phyloP scores from a whole-genome alignment of 495 filamentous ascomycete genomes.

The Lindgomyces ingoldianus region DNA sequence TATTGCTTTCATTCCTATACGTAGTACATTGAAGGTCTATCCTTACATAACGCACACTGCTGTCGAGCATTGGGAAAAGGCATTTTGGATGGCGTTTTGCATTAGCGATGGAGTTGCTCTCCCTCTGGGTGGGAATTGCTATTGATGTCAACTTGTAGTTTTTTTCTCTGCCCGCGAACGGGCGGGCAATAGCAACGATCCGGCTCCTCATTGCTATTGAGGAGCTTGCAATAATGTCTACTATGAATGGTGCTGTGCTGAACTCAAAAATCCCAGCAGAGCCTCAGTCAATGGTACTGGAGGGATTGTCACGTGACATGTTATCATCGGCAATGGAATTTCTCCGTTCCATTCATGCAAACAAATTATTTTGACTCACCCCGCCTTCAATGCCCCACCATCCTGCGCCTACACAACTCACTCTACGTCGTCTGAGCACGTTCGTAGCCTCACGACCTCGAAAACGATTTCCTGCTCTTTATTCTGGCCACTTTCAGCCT shows the following conservation, averaged over 20 bases:
- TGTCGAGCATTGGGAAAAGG: constrained; percentile 2
- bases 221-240: no score
- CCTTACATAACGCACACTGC: constrained; percentile 1
- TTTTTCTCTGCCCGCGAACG: constrained; percentile 8
- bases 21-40: not conserved
- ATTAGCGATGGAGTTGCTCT: constrained; percentile 27
- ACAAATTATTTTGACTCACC: constrained; percentile 30
- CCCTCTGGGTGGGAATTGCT: not conserved
- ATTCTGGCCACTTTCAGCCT: constrained; percentile 1
- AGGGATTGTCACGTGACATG: not conserved
- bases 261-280: no score
- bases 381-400: constrained; percentile 33
- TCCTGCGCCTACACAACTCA: constrained; percentile 10
- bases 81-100: constrained; percentile 23
- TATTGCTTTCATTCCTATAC: not conserved
- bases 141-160: constrained; percentile 19
- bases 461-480: not conserved
- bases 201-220: constrained; percentile 8
- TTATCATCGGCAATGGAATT: constrained; percentile 1
- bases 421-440: constrained; percentile 17
- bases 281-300: not conserved
- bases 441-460: constrained; percentile 17
- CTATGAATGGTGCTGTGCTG: no score
- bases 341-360: constrained; percentile 12
- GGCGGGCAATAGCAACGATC: constrained; percentile 14